These are phyloP conservation scores for Cryptosporidium canis DNA, from an alignment of 169 alveolate genomes.

Conservation along the genomic window DNA sequence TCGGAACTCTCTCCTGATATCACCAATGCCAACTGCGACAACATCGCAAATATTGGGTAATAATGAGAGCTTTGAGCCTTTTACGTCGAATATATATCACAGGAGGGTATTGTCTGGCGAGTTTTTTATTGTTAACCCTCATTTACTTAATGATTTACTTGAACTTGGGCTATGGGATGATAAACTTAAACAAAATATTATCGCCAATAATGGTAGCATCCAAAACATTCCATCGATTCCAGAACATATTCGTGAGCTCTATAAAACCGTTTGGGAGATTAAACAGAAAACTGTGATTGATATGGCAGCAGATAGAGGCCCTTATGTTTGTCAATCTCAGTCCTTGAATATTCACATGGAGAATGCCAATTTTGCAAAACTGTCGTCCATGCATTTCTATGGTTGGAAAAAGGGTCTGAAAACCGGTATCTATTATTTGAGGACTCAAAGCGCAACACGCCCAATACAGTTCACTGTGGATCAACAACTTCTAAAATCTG, in stretches of 20 bases:
- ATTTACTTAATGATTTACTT: conserved; percentile 94
- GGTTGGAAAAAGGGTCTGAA: conserved; percentile 98
- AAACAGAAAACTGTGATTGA: conserved; percentile 95
- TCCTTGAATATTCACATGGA: conserved; percentile 95
- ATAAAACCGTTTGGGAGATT: conserved; percentile 99
- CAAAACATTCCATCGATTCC: conserved; percentile 93
- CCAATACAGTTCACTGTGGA: conserved; percentile 98
- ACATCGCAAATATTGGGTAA: conserved; percentile 97
- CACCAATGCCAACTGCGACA: conserved; percentile 99
- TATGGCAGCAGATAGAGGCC: conserved; percentile 96
- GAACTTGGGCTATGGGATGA: conserved; percentile 94
- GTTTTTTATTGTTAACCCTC: conserved; percentile 97
- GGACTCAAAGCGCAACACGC: conserved; percentile 98
- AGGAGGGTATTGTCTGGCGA: conserved; percentile 98
- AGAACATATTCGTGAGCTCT: conserved; percentile 84
- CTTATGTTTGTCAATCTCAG: conserved; percentile 93
- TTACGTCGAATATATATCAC: conserved; percentile 96
- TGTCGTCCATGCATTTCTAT: conserved; percentile 97
- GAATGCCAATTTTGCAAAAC: conserved; percentile 94
- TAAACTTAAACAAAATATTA: conserved; percentile 91
- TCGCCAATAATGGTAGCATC: conserved; percentile 95
- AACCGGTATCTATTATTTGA: conserved; percentile 96
- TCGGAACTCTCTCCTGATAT: conserved; percentile 95
- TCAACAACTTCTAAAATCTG: conserved; percentile 72
- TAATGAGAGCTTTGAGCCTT: conserved; percentile 98